Conservation (phyloP, 768 basidiomycete genomes). For the Mycena metata region DNA sequence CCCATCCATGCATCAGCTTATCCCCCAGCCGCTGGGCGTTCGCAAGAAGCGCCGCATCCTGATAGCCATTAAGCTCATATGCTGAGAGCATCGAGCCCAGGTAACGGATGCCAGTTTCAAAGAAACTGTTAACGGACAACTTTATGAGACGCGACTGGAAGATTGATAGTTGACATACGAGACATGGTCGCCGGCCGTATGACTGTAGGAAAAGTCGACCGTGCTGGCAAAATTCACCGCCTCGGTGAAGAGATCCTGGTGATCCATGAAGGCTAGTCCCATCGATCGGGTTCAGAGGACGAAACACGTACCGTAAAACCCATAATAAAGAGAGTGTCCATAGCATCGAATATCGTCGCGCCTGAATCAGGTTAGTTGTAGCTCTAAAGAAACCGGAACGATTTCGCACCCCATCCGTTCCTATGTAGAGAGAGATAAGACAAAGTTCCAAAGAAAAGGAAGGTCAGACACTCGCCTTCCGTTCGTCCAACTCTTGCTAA, state of each 20-base stretch:
- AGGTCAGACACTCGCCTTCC: constrained; percentile 14
- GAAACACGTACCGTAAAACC: constrained; percentile 23
- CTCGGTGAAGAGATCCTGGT: constrained; percentile 29
- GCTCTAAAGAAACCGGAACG: background rate
- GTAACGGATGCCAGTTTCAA: constrained; percentile 78
- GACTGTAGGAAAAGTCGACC: constrained; percentile 26
- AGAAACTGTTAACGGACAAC: constrained; percentile 48
- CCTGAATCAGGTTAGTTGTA: constrained; percentile 12
- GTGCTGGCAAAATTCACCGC: constrained; percentile 29
- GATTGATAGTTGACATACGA: constrained; percentile 11
- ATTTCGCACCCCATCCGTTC: constrained; percentile 29
- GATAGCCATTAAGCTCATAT: constrained; percentile 60
- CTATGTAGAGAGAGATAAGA: background rate
- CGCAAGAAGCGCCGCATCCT: constrained; percentile 26
- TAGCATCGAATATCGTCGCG: constrained; percentile 28
- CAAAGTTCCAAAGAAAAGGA: background rate
- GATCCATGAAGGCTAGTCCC: constrained; percentile 1
- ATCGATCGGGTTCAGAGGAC: background rate
- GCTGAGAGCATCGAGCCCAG: constrained; percentile 77
- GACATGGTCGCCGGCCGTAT: constrained; percentile 27
- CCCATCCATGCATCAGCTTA: constrained; percentile 30
- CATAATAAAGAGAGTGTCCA: constrained; percentile 27
- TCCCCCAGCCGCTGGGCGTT: constrained; percentile 28
- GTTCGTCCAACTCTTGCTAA: constrained; percentile 30
- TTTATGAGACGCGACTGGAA: constrained; percentile 7